phyloP scores from a whole-genome alignment of 768 basidiomycete genomes.

The Termitomyces bulborhizus region DNA sequence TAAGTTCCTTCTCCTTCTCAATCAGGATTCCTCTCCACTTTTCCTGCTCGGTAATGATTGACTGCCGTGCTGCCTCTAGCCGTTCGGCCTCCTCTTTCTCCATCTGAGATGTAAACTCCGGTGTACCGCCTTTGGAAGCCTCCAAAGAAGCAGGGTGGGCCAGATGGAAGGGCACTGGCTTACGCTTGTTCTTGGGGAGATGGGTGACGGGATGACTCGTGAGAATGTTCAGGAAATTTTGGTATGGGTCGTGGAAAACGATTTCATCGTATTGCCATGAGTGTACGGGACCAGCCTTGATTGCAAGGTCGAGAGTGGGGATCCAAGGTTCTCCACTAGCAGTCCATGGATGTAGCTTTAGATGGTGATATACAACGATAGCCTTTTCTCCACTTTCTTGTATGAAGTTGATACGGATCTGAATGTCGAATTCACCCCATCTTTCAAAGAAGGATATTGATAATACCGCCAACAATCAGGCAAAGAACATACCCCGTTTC shows the following conservation, averaged over 20 bases:
- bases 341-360: constrained; percentile 92
- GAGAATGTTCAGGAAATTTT: constrained; percentile 77
- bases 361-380: constrained; percentile 81
- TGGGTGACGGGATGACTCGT: constrained; percentile 80
- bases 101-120: constrained; percentile 84
- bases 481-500: constrained; percentile 74
- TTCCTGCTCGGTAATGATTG: constrained; percentile 71
- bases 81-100: constrained; percentile 81
- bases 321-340: constrained; percentile 57
- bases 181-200: constrained; percentile 56
- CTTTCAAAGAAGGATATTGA: constrained; percentile 25
- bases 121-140: constrained; percentile 59
- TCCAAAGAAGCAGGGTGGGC: constrained; percentile 59
- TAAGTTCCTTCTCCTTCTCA: constrained; percentile 80
- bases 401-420: constrained; percentile 86
- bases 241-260: constrained; percentile 91
- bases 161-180: constrained; percentile 67
- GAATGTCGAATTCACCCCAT: constrained; percentile 98
- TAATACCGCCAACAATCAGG: neutral
- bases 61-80: constrained; percentile 69
- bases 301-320: constrained; percentile 59
- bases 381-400: constrained; percentile 89
- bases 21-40: constrained; percentile 60
- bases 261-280: constrained; percentile 99
- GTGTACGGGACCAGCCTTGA: constrained; percentile 75